Conservation (phyloP, 2,329 filamentous ascomycete species). For the Colletotrichum gloeosporioides region DNA sequence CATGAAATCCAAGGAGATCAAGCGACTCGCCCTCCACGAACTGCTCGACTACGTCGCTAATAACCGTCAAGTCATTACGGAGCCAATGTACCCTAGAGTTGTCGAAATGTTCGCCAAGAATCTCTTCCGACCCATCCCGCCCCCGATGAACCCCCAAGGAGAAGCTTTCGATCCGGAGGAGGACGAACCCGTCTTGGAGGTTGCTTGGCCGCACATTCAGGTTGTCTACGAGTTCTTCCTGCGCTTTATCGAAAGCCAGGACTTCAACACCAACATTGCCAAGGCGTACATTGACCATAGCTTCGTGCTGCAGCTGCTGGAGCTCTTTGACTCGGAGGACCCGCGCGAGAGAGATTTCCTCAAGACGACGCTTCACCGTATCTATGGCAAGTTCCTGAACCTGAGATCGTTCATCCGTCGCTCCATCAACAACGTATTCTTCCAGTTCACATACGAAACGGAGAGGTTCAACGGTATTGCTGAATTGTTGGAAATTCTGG, state of each 20-base stretch:
- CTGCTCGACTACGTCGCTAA: slow-evolving; percentile 98
- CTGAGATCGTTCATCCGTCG: slow-evolving; percentile 95
- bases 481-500: slow-evolving; percentile 93
- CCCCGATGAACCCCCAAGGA: slow-evolving; percentile 95
- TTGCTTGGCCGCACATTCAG: slow-evolving; percentile 99
- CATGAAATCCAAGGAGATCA: slow-evolving; percentile 99
- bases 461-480: slow-evolving; percentile 98
- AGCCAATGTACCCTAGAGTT: slow-evolving; percentile 97
- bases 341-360: slow-evolving; percentile 95
- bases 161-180: slow-evolving; percentile 99
- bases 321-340: slow-evolving; percentile 98
- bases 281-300: slow-evolving; percentile 99
- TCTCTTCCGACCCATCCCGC: slow-evolving; percentile 94
- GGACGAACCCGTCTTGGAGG: slow-evolving; percentile 96
- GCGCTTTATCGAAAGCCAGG: slow-evolving; percentile 97
- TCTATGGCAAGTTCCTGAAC: slow-evolving; percentile 99
- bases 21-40: slow-evolving; percentile 93
- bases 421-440: slow-evolving; percentile 99
- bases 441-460: slow-evolving; percentile 99
- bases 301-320: slow-evolving; percentile 95
- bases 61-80: slow-evolving; percentile 97
- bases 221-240: slow-evolving; percentile 99
- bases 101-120: slow-evolving; percentile 99
- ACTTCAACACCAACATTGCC: slow-evolving; percentile 99
- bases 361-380: slow-evolving; percentile 96